Evolutionary conservation across 2,329 filamentous ascomycete species (phyloP).

Genomic region (Alternaria gaisen): DNA sequence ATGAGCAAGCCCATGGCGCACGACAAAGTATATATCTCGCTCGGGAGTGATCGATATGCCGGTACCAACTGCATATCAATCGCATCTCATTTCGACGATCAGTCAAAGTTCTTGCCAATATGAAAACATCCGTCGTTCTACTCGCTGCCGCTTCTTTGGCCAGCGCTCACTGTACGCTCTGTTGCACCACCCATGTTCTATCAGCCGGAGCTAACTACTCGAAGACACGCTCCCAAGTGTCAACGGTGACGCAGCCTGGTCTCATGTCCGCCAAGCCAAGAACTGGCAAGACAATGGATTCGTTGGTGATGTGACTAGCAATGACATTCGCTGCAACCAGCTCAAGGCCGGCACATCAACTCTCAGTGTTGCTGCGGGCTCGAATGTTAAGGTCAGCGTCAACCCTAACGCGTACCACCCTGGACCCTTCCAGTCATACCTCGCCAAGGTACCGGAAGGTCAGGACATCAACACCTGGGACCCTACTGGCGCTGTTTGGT

Average conservation of each 20-base stretch:
- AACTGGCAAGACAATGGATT: conserved; percentile 24
- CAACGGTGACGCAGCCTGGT: conserved; percentile 13
- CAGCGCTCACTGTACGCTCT: conserved; percentile 14
- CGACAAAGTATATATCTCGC: conserved; percentile 4
- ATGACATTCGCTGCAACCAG: conserved; percentile 41
- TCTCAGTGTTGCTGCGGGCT: conserved; percentile 35
- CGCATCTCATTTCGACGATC: not conserved
- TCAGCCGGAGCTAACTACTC: not conserved
- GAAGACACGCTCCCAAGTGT: conserved; percentile 19
- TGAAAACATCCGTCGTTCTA: conserved; percentile 9
- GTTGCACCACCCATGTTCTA: not conserved
- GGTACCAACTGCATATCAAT: conserved; percentile 4
- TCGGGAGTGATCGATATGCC: not conserved
- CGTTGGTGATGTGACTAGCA: conserved; percentile 24
- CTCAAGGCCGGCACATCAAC: conserved; percentile 22
- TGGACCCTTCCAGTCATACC: conserved; percentile 49
- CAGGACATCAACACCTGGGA: conserved; percentile 44
- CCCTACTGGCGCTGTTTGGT: conserved; percentile 48
- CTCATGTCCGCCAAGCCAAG: conserved; percentile 15
- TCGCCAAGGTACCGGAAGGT: conserved; percentile 48
- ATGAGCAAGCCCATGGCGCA: not conserved
- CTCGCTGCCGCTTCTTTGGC: conserved; percentile 12
- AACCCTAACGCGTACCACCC: conserved; percentile 40
- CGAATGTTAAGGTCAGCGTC: conserved; percentile 44
- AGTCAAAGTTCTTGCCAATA: not conserved